Conservation (phyloP, 257 asterid genomes). For the Asclepias syriaca region DNA sequence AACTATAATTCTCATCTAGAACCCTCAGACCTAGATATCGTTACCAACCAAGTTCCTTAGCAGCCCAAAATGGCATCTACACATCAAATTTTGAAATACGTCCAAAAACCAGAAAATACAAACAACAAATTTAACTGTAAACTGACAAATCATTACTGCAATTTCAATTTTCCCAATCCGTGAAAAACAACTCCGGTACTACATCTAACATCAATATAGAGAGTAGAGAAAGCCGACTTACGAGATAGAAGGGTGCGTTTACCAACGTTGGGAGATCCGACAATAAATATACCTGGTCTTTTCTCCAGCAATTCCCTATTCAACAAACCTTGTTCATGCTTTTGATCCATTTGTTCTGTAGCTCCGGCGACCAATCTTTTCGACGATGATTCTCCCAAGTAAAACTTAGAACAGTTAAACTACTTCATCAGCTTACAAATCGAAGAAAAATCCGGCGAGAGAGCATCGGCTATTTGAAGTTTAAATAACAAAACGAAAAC, state of each 20-base stretch:
- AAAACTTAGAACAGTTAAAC: background rate
- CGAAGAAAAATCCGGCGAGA: background rate
- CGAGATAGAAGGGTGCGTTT: constrained; percentile 83
- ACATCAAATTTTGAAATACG: background rate
- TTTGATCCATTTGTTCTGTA: constrained; percentile 13
- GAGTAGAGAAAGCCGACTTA: constrained; percentile 30
- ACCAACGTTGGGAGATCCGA: constrained; percentile 85
- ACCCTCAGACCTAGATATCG: background rate
- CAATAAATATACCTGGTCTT: constrained; percentile 61
- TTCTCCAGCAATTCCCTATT: constrained; percentile 52
- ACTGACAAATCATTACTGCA: background rate
- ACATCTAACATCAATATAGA: background rate
- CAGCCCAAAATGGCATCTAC: background rate
- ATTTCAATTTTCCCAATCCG: background rate
- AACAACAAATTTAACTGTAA: background rate
- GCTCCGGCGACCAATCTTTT: background rate
- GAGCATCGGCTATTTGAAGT: background rate
- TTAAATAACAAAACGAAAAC: too few relatives aligned
- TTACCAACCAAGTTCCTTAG: background rate
- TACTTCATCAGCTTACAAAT: background rate
- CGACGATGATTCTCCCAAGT: background rate
- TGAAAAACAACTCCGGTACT: background rate
- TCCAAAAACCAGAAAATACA: background rate
- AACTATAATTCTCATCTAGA: background rate
- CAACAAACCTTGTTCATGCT: constrained; percentile 18